phyloP scores from a whole-genome alignment of 31 red algal species.

The Asparagopsis taxiformis region DNA sequence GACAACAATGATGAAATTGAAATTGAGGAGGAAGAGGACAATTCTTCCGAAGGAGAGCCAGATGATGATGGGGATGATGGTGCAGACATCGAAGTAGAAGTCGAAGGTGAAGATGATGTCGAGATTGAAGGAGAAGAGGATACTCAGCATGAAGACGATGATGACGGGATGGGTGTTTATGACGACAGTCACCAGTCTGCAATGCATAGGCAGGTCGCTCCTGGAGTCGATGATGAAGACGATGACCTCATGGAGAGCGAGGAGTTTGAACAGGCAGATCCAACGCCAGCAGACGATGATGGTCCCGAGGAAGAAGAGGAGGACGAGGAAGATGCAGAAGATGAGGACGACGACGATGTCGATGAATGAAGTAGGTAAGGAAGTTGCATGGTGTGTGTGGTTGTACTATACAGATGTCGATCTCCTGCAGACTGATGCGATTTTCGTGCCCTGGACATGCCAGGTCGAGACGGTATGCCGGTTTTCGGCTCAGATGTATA shows the following conservation, averaged over 20 bases:
- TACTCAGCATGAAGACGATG: slow-evolving; percentile 12
- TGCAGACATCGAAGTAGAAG: slow-evolving; percentile 13
- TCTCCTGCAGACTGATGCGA: no score
- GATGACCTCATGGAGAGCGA: slow-evolving; percentile 7
- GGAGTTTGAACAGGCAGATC: slow-evolving; percentile 8
- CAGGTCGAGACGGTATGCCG: no score
- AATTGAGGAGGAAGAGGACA: slow-evolving; percentile 4
- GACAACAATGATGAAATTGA: slow-evolving; percentile 9
- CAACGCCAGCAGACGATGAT: slow-evolving; percentile 13
- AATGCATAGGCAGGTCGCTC: neutral
- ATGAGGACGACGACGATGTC: slow-evolving; percentile 23
- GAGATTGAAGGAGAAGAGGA: slow-evolving; percentile 34
- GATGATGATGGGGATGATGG: slow-evolving; percentile 16
- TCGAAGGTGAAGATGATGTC: slow-evolving; percentile 19
- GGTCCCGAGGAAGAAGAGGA: slow-evolving; percentile 12
- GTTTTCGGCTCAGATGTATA: no score
- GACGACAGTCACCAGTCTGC: neutral
- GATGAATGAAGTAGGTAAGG: no score
- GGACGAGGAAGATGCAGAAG: slow-evolving; percentile 20
- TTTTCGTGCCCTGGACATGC: no score
- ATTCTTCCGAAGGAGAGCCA: slow-evolving; percentile 2
- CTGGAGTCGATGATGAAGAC: slow-evolving; percentile 14
- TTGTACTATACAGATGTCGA: no score
- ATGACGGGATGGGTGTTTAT: neutral
- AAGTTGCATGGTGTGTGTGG: no score